Evolutionary conservation across 768 basidiomycete species (phyloP).

Genomic region (Mycena kentingensis): DNA sequence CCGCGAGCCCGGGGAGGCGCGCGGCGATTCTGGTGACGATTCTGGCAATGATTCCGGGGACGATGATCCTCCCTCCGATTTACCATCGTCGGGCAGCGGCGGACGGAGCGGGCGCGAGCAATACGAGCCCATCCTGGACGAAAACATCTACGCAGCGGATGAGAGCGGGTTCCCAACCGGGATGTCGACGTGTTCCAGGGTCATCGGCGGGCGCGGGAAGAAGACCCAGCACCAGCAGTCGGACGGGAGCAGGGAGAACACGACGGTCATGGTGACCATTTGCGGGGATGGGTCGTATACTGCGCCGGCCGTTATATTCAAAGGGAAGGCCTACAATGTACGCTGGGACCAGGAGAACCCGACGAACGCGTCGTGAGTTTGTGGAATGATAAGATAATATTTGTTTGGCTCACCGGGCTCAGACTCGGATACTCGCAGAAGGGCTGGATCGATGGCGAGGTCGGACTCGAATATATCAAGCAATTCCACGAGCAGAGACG

Average conservation of each 20-base stretch:
- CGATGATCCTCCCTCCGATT: no score
- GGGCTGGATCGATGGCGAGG: conserved; percentile 41
- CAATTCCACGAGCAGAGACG: conserved; percentile 46
- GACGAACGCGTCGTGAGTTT: conserved; percentile 26
- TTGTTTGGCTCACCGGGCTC: not conserved
- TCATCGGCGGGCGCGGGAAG: conserved; percentile 21
- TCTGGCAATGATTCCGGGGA: no score
- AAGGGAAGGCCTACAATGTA: conserved; percentile 31
- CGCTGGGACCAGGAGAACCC: conserved; percentile 34
- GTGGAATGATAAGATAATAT: no score
- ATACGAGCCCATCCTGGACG: no score
- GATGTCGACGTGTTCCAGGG: conserved; percentile 17
- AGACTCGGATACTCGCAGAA: conserved; percentile 23
- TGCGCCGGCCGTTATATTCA: conserved; percentile 36
- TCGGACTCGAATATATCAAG: conserved; percentile 41
- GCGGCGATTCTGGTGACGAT: no score
- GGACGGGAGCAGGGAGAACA: conserved; percentile 37
- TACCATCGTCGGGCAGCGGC: no score
- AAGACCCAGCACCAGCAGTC: conserved; percentile 36
- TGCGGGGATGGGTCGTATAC: conserved; percentile 37
- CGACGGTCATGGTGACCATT: conserved; percentile 44
- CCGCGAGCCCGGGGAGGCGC: no score
- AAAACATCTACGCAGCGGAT: conserved; percentile 18
- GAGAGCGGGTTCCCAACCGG: conserved; percentile 21
- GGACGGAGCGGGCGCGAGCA: no score